Conservation (phyloP, 2,329 filamentous ascomycete genomes). For the Sporothrix protearum region DNA sequence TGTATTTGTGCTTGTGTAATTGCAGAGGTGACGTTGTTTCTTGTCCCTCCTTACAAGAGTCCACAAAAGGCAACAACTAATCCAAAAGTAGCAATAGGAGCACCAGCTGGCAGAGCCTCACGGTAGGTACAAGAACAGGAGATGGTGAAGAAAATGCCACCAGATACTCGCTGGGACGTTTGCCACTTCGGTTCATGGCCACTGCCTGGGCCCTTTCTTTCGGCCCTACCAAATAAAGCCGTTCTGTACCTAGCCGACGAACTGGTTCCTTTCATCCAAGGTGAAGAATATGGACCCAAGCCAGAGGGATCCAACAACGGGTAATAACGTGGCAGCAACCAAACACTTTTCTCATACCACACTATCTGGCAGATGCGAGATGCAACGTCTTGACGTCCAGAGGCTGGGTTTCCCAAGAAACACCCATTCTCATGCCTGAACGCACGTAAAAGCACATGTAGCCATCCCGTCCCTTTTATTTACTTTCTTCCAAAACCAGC, state of each 20-base stretch:
- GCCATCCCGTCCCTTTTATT: not conserved
- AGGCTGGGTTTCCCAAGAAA: no score
- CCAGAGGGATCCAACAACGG: not conserved
- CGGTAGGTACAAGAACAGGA: no score
- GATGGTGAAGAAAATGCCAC: not conserved
- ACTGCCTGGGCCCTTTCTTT: not conserved
- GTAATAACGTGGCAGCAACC: constrained; percentile 16
- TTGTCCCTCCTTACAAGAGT: not conserved
- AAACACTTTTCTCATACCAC: not conserved
- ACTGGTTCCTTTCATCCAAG: not conserved
- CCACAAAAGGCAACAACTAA: not conserved
- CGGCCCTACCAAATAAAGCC: constrained; percentile 2
- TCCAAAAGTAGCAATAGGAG: not conserved
- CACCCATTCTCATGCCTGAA: not conserved
- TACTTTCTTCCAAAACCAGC: no score
- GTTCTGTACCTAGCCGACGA: constrained; percentile 3
- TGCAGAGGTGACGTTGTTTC: constrained; percentile 16
- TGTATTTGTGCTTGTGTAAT: constrained; percentile 12
- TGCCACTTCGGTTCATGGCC: not conserved
- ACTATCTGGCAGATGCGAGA: not conserved
- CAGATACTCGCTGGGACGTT: not conserved
- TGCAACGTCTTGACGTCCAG: not conserved
- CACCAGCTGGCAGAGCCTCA: not conserved
- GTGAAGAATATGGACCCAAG: not conserved
- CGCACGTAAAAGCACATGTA: not conserved